phyloP scores from a whole-genome alignment of 345 rosid species.

The Euphorbia tirucalli region DNA sequence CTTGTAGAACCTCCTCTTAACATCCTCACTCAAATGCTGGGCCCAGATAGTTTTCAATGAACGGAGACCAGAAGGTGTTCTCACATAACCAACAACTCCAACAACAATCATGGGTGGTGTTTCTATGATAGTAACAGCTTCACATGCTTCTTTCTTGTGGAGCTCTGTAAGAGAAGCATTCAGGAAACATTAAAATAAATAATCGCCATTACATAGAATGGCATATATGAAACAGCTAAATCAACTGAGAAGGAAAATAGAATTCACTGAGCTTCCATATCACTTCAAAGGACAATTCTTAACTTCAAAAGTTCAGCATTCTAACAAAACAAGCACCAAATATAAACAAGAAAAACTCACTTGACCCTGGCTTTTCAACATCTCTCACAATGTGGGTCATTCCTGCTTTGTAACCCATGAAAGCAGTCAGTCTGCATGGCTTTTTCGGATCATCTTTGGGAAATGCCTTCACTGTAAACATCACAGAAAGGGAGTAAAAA shows the following conservation, averaged over 20 bases:
- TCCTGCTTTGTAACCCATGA: constrained; percentile 81
- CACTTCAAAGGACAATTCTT: no score
- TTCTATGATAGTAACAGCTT: constrained; percentile 71
- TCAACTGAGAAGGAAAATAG: no score
- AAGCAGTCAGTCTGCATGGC: constrained; percentile 68
- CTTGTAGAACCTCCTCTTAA: constrained; percentile 76
- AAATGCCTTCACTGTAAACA: constrained; percentile 68
- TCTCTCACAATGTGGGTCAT: constrained; percentile 89
- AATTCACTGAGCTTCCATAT: no score
- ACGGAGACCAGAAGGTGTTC: constrained; percentile 63
- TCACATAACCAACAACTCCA: constrained; percentile 77
- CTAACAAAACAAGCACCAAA: not conserved
- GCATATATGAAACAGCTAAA: no score
- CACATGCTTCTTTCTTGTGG: constrained; percentile 85
- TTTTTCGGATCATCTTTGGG: constrained; percentile 72
- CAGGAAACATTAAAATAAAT: no score
- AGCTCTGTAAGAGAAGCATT: constrained; percentile 41
- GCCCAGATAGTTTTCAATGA: constrained; percentile 76
- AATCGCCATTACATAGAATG: no score
- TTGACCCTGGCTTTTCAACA: constrained; percentile 82
- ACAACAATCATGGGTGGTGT: constrained; percentile 77
- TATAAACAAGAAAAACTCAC: constrained; percentile 29
- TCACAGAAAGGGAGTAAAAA: not conserved
- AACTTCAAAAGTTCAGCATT: no score
- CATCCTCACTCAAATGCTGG: constrained; percentile 79